A percentile compares a stretch with the other conserved stretches of the same genome.
Evolutionary conservation across 164 flowering plant genomes (phyloP).

Genomic region (Dillenia turbinata): DNA sequence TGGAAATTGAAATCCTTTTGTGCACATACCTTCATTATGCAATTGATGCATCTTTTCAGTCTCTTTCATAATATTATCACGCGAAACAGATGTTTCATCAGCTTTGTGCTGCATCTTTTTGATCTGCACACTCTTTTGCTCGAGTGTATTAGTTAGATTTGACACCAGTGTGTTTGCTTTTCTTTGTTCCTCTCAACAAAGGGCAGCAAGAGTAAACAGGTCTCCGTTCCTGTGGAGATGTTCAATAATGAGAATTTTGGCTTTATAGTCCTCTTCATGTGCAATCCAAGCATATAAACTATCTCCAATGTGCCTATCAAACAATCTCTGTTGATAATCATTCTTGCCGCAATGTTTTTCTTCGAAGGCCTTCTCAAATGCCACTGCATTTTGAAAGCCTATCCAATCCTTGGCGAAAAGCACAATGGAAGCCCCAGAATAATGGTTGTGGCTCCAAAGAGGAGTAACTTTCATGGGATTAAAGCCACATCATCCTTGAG

Average conservation of each 20-base stretch:
- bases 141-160: constrained; percentile 8
- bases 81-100: constrained; percentile 3
- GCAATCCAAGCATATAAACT: constrained; percentile 27
- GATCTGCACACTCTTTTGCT: constrained; percentile 5
- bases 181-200: constrained; percentile 15
- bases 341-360: constrained; percentile 30
- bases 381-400: constrained; percentile 46
- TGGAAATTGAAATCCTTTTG: no score
- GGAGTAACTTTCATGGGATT: constrained; percentile 48
- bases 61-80: constrained; percentile 12
- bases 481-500: constrained; percentile 38
- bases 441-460: constrained; percentile 41
- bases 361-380: constrained; percentile 48
- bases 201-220: constrained; percentile 15
- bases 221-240: constrained; percentile 17
- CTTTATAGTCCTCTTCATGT: constrained; percentile 11
- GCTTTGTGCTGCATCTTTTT: constrained; percentile 13
- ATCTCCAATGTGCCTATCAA: constrained; percentile 5
- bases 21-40: constrained; percentile 20
- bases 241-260: constrained; percentile 5
- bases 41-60: constrained; percentile 14
- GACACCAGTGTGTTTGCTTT: constrained; percentile 8
- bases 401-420: constrained; percentile 41
- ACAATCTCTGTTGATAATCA: constrained; percentile 16
- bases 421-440: constrained; percentile 53